phyloP scores from a whole-genome alignment of 768 basidiomycete species.

The Paxillus involutus region DNA sequence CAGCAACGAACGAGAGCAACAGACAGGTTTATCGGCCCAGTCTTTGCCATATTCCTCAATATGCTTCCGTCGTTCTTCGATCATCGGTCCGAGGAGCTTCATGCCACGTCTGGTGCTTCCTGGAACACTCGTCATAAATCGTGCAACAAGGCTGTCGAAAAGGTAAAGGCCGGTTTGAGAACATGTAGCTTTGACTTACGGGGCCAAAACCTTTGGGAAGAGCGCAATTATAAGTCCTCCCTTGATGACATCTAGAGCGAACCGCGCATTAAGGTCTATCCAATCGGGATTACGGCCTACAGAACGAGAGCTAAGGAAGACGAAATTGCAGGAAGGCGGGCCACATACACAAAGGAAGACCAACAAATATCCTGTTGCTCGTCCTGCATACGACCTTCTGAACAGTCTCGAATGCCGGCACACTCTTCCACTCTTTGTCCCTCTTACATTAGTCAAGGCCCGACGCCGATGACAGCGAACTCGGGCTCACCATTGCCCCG shows the following conservation, averaged over 20 bases:
- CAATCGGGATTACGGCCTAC: slow-evolving; percentile 39
- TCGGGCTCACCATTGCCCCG: slow-evolving; percentile 4
- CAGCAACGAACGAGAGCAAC: slow-evolving; percentile 1
- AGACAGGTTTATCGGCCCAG: slow-evolving; percentile 30
- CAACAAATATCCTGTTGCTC: too few relatives aligned
- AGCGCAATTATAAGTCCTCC: slow-evolving; percentile 18
- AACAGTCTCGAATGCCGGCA: slow-evolving; percentile 26
- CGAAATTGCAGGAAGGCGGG: background rate
- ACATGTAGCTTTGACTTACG: slow-evolving; percentile 16
- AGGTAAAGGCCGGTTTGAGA: background rate
- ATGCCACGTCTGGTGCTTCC: slow-evolving; percentile 4
- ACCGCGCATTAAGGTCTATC: slow-evolving; percentile 23
- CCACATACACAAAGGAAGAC: slow-evolving; percentile 35
- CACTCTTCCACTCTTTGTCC: slow-evolving; percentile 35
- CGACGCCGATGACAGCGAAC: too few relatives aligned
- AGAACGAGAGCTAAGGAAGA: background rate
- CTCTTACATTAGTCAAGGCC: too few relatives aligned
- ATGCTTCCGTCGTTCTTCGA: slow-evolving; percentile 25
- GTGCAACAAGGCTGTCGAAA: slow-evolving; percentile 13
- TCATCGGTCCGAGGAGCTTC: slow-evolving; percentile 26
- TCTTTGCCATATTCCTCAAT: slow-evolving; percentile 20
- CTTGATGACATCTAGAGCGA: slow-evolving; percentile 26
- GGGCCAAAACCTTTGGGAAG: slow-evolving; percentile 33
- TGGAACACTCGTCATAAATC: slow-evolving; percentile 8
- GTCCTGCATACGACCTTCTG: background rate